Evolutionary conservation across 1,284 basidiomycete species (phyloP).

Genomic region (Ustilago vetiveriae): DNA sequence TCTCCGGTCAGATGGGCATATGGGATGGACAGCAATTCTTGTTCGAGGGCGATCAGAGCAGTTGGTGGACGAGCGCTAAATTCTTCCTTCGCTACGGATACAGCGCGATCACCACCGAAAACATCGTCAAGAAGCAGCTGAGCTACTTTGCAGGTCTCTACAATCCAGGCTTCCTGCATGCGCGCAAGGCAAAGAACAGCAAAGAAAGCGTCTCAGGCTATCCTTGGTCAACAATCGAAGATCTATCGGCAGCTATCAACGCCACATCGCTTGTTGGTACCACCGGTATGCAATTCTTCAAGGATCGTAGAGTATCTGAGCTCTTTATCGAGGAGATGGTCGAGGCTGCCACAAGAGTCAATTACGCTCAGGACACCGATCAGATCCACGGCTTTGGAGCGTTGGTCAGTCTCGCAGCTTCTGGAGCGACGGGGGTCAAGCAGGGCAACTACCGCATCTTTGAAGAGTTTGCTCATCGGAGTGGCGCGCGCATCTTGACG

Average conservation of each 20-base stretch:
- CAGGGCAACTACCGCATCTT: constrained; percentile 90
- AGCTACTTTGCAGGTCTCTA: constrained; percentile 74
- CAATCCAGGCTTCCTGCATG: constrained; percentile 71
- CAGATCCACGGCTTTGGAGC: constrained; percentile 84
- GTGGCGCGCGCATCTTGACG: constrained; percentile 69
- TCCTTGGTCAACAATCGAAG: constrained; percentile 74
- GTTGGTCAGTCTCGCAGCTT: constrained; percentile 77
- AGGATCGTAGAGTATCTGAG: constrained; percentile 42
- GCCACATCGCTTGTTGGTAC: constrained; percentile 68
- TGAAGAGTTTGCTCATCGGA: constrained; percentile 78
- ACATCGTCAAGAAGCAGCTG: constrained; percentile 70
- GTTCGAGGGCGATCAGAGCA: constrained; percentile 53
- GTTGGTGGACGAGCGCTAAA: constrained; percentile 62
- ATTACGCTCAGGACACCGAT: constrained; percentile 79
- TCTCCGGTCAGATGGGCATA: constrained; percentile 67
- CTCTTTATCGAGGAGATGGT: constrained; percentile 76
- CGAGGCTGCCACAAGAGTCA: constrained; percentile 84
- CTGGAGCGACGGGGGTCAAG: constrained; percentile 75
- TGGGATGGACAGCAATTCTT: constrained; percentile 78
- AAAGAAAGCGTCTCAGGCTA: constrained; percentile 34
- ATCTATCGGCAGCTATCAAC: constrained; percentile 72
- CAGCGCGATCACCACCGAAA: constrained; percentile 72
- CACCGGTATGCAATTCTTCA: constrained; percentile 64
- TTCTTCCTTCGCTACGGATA: constrained; percentile 80
- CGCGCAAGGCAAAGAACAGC: constrained; percentile 13